Conservation (phyloP, 495 filamentous ascomycete species). For the Penicillium canescens region DNA sequence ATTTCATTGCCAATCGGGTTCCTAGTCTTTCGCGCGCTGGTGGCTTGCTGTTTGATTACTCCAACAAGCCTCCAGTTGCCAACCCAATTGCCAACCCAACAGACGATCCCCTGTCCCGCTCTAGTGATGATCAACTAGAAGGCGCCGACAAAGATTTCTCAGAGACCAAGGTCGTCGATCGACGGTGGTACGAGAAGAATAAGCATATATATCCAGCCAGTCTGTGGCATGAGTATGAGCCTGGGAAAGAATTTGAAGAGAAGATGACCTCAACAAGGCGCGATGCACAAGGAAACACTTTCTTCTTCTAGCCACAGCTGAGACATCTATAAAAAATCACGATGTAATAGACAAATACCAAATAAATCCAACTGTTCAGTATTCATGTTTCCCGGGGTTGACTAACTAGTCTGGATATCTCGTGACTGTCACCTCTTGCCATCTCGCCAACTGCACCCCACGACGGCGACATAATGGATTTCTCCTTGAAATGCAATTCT, state of each 20-base stretch:
- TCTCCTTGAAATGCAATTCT: slow-evolving; percentile 75
- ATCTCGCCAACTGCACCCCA: slow-evolving; percentile 1
- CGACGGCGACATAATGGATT: slow-evolving; percentile 57
- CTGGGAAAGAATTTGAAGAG: slow-evolving; percentile 78
- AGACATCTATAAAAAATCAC: slow-evolving; percentile 13
- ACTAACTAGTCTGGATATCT: background rate
- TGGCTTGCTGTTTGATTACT: slow-evolving; percentile 74
- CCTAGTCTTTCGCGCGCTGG: slow-evolving; percentile 59
- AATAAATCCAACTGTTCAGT: slow-evolving; percentile 2
- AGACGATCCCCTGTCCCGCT: slow-evolving; percentile 48
- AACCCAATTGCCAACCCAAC: slow-evolving; percentile 23
- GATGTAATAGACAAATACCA: slow-evolving; percentile 14
- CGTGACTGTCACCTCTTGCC: slow-evolving; percentile 11
- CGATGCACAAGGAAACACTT: slow-evolving; percentile 85
- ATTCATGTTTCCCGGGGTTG: background rate
- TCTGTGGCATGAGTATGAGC: slow-evolving; percentile 94
- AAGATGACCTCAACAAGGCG: slow-evolving; percentile 64
- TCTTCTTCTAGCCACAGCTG: slow-evolving; percentile 71
- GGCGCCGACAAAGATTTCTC: slow-evolving; percentile 76
- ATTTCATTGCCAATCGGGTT: slow-evolving; percentile 90
- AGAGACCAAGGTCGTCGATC: slow-evolving; percentile 92
- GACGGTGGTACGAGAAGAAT: slow-evolving; percentile 94
- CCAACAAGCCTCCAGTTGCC: slow-evolving; percentile 50
- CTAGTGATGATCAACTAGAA: slow-evolving; percentile 60
- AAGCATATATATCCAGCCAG: slow-evolving; percentile 98